Conservation (phyloP, 2,329 filamentous ascomycete genomes). For the Colletotrichum falcatum region DNA sequence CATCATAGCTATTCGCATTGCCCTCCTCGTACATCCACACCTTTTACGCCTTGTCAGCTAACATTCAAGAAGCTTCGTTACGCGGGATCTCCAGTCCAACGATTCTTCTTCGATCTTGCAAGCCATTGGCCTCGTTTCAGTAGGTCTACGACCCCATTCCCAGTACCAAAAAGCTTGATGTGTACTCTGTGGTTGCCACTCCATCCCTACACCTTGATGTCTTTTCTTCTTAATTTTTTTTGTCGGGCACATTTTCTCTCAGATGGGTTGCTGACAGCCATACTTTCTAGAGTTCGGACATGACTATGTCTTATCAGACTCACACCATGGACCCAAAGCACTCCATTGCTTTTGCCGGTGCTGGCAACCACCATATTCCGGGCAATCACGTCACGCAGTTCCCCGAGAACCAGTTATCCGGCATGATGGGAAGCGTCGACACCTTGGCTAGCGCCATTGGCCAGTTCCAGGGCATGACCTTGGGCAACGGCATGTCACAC, state of each 20-base stretch:
- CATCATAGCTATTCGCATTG: background rate
- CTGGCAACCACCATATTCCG: constrained; percentile 20
- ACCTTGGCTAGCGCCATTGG: constrained; percentile 31
- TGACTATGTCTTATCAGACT: constrained; percentile 52
- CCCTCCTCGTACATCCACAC: background rate
- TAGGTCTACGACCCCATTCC: constrained; percentile 10
- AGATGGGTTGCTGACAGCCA: background rate
- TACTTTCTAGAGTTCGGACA: constrained; percentile 23
- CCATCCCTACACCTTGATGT: background rate
- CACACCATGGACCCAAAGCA: constrained; percentile 53
- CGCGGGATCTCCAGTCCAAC: constrained; percentile 2
- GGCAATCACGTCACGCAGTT: constrained; percentile 33
- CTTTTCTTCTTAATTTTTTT: no score
- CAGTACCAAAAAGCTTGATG: no score
- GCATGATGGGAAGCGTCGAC: constrained; percentile 35
- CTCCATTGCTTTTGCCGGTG: constrained; percentile 44
- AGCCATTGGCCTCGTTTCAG: constrained; percentile 28
- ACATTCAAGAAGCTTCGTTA: constrained; percentile 1
- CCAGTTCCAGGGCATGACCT: constrained; percentile 48
- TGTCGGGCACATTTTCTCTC: background rate
- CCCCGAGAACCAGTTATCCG: constrained; percentile 37
- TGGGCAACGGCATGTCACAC: constrained; percentile 51
- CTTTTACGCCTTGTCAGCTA: constrained; percentile 20
- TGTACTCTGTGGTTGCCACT: background rate
- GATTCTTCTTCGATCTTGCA: constrained; percentile 22